A percentile compares a stretch with the other conserved stretches of the same genome.
Conservation (phyloP, 2,329 filamentous ascomycete genomes). For the Scytalidium sp. region DNA sequence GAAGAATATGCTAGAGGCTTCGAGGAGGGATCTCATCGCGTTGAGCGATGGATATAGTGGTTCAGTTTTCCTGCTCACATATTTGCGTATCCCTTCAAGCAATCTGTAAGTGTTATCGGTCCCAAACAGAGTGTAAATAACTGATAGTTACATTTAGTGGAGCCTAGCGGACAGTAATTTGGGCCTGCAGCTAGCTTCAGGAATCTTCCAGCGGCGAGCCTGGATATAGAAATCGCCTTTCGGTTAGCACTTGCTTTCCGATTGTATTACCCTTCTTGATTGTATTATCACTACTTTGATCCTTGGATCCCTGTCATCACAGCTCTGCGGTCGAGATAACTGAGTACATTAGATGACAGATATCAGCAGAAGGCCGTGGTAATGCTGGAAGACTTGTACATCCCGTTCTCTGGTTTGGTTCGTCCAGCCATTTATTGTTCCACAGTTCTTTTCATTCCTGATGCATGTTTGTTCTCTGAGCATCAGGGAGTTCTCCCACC, state of each 20-base stretch:
- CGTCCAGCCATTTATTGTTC: no score
- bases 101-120: neutral
- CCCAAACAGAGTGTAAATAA: neutral
- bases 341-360: neutral
- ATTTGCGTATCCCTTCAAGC: no score
- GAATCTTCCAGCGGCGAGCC: constrained; percentile 7
- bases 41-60: no score
- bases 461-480: no score
- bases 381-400: neutral
- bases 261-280: constrained; percentile 8
- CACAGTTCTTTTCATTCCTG: no score
- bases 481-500: no score
- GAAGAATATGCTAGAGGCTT: no score
- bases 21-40: no score
- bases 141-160: no score
- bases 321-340: neutral
- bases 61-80: no score
- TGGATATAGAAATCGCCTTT: constrained; percentile 10
- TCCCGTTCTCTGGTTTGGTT: neutral
- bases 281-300: constrained; percentile 11
- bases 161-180: neutral
- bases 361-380: neutral
- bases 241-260: constrained; percentile 4
- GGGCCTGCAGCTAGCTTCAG: neutral
- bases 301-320: constrained; percentile 8